A percentile compares a stretch with the other conserved stretches of the same genome.
These are phyloP conservation scores for Penicillium sp. DNA, from an alignment of 2,329 filamentous ascomycete genomes.

Conservation along the genomic window DNA sequence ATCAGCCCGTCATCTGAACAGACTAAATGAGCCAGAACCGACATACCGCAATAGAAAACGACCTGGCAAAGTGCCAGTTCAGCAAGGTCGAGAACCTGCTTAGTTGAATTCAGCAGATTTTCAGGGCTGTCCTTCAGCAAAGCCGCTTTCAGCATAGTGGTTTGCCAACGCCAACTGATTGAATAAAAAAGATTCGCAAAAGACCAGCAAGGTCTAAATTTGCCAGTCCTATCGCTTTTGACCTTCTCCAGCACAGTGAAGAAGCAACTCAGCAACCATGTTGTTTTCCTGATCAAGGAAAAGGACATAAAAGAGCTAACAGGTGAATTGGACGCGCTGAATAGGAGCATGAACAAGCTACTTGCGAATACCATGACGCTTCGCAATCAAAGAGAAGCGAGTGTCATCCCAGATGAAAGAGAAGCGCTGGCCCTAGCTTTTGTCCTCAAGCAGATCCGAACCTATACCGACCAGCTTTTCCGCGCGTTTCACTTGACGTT, in stretches of 20 bases:
- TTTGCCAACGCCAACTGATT: not conserved
- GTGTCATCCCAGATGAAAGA: constrained; percentile 1
- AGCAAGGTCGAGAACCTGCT: not conserved
- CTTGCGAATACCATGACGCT: not conserved
- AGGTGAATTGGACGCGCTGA: not conserved
- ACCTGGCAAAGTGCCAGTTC: not conserved
- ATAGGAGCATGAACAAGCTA: not conserved
- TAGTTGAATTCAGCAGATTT: not conserved
- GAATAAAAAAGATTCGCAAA: not conserved
- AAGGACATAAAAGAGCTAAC: not conserved
- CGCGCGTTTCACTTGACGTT: not conserved
- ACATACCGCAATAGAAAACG: not conserved
- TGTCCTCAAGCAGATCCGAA: not conserved
- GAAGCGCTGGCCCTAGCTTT: not conserved
- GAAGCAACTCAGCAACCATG: not conserved
- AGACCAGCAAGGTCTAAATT: not conserved
- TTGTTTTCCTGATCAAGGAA: constrained; percentile 3
- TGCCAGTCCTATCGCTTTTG: too few relatives aligned
- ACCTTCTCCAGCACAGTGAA: not conserved
- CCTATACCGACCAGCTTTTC: not conserved
- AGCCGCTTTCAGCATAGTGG: not conserved
- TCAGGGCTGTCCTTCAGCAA: not conserved
- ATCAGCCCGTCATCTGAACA: not conserved
- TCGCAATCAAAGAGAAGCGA: not conserved
- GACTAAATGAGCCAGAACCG: not conserved